Conservation (phyloP, 371 early-diverging fungal genomes). For the Chytridium lagenaria region DNA sequence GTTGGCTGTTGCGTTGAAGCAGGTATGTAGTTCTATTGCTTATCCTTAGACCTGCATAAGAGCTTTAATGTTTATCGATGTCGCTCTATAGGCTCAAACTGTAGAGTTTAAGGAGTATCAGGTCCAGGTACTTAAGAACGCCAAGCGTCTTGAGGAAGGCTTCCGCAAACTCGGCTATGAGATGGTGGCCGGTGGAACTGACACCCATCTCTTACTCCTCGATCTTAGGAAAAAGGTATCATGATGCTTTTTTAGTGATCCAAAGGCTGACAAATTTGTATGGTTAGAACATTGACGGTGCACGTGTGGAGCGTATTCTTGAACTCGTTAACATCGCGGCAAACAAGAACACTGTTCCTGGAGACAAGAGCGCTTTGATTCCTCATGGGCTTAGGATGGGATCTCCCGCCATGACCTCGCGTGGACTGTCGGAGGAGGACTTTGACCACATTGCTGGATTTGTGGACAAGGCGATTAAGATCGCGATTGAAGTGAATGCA, state of each 20-base stretch:
- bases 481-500: slow-evolving; percentile 42
- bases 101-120: slow-evolving; percentile 92
- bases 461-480: slow-evolving; percentile 68
- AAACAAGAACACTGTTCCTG: slow-evolving; percentile 99
- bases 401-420: slow-evolving; percentile 97
- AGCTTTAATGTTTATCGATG: background rate
- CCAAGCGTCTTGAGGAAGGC: slow-evolving; percentile 82
- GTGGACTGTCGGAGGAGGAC: slow-evolving; percentile 88
- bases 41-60: background rate
- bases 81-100: slow-evolving; percentile 56
- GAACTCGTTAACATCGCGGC: slow-evolving; percentile 95
- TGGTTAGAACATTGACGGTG: slow-evolving; percentile 80
- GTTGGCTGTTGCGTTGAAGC: slow-evolving; percentile 95
- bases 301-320: slow-evolving; percentile 91
- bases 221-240: slow-evolving; percentile 89
- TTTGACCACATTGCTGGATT: slow-evolving; percentile 85
- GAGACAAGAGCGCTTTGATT: slow-evolving; percentile 92
- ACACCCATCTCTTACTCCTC: slow-evolving; percentile 90
- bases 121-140: slow-evolving; percentile 87
- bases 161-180: slow-evolving; percentile 77
- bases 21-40: slow-evolving; percentile 65
- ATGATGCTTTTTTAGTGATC: background rate
- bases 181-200: slow-evolving; percentile 95
- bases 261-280: background rate
- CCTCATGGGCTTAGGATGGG: slow-evolving; percentile 94